Base-by-base conservation (phyloP, 179 eudicot genomes). In the Patellifolia procumbens region DNA sequence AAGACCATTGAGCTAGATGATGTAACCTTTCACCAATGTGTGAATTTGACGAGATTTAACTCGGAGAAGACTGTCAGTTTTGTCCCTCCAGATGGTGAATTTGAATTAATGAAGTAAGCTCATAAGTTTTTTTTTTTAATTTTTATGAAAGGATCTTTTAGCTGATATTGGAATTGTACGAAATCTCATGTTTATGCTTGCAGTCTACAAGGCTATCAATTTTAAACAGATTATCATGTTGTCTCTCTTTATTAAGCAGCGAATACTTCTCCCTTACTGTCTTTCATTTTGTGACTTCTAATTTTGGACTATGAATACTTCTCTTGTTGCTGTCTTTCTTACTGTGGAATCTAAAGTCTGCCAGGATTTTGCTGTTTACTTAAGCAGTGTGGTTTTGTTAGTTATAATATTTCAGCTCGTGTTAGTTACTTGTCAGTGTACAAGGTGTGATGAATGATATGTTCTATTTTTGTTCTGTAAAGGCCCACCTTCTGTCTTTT, bases 81-180 rank as follows among this genome's bases (percentile, higher is more conserved):
- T 78, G 99, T 95, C 78, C 99, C 99, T 71, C 99, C 99, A 59
- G 99, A 95, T 90, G 99, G 99, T 86, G 99, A 95, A 95, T 93
- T 95, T 83, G 98, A 96, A 81, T 83, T 96, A 83, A 96, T 96
- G 98, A 96, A 96, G 99, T 96, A 91, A 89, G 92, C 49, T 81
- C 37, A 39, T 67, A 34, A 43, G 43, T 77, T 35, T 56, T 43
- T 79, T 79, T n/a, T n/a, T n/a, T n/a, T n/a, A n/a, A n/a, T n/a
- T n/a, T n/a, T 26, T 17, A 32, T 53, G 7, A 67, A 63, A 67
- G 60, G 52, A 45, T 4, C 64, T 64, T 16, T 68, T 59, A 52
- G 49, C 28, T 46, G 24, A 37, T n/a, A n/a, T 9, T 55, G 35
- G 32, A 31, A 67, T 68, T 29, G 31, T 67, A 32, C 74, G 48